Evolutionary conservation across 2,329 filamentous ascomycete species (phyloP).

Genomic region (Diaporthe velutina): DNA sequence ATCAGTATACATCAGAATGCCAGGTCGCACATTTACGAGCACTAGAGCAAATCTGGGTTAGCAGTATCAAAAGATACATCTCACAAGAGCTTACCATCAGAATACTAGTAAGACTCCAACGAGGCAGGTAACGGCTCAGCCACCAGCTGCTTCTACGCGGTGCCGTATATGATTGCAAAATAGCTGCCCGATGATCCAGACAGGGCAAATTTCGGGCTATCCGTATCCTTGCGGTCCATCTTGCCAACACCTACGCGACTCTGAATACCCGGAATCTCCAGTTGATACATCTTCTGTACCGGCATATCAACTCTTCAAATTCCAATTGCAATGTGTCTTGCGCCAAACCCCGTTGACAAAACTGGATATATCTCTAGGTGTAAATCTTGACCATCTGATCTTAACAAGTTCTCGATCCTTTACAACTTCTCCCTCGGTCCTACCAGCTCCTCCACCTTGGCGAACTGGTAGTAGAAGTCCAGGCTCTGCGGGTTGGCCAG

Average conservation of each 20-base stretch:
- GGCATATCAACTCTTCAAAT: background rate
- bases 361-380: background rate
- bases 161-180: background rate
- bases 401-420: slow-evolving; percentile 41
- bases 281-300: background rate
- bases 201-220: background rate
- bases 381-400: background rate
- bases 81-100: background rate
- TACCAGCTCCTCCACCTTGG: slow-evolving; percentile 74
- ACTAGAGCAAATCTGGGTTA: background rate
- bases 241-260: background rate
- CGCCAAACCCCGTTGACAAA: background rate
- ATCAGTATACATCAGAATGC: background rate
- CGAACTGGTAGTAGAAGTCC: slow-evolving; percentile 85
- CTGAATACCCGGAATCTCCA: background rate
- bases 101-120: background rate
- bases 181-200: background rate
- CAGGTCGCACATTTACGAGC: background rate
- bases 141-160: background rate
- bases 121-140: background rate
- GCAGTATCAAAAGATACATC: background rate
- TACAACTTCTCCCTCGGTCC: slow-evolving; percentile 63
- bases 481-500: slow-evolving; percentile 81
- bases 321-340: background rate
- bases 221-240: background rate